phyloP scores from a whole-genome alignment of 23 red algal species.

The Gracilaria vermiculophylla region DNA sequence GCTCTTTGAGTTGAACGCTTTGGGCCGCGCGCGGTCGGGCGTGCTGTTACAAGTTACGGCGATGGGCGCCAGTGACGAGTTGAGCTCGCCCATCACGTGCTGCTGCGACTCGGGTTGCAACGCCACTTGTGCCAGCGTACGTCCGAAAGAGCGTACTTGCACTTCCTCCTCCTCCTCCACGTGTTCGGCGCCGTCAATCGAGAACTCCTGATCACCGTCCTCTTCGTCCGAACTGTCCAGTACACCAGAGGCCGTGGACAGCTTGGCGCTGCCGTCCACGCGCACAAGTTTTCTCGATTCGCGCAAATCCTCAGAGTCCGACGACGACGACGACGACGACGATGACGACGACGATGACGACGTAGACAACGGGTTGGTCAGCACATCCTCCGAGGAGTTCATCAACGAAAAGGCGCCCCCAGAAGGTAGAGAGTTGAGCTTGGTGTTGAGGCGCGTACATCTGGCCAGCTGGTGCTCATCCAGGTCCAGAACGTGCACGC shows the following conservation, averaged over 20 bases:
- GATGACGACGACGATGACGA: not conserved
- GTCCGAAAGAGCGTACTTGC: conserved; percentile 35
- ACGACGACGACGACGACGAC: not conserved
- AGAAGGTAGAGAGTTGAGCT: conserved; percentile 46
- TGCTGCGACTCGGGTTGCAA: not conserved
- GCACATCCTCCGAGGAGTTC: conserved; percentile 56
- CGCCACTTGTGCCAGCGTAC: conserved; percentile 13
- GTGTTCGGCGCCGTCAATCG: conserved; percentile 38
- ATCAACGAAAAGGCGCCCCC: conserved; percentile 51
- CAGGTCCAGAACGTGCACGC: not conserved
- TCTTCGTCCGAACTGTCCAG: not conserved
- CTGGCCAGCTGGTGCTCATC: not conserved
- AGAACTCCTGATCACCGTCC: conserved; percentile 38
- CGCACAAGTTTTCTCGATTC: conserved; percentile 38
- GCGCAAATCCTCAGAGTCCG: not conserved
- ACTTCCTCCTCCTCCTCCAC: conserved; percentile 55
- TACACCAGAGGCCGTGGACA: conserved; percentile 26
- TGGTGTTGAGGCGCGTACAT: conserved; percentile 50
- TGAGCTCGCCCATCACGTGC: not conserved
- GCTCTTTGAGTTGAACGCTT: not conserved
- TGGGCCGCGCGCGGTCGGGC: not conserved
- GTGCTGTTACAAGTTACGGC: not conserved
- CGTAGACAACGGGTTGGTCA: not conserved
- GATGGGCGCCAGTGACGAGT: not conserved
- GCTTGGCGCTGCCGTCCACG: conserved; percentile 54